Percentiles rank a stretch among this genome's conserved stretches.
Conservation (phyloP, 2,329 filamentous ascomycete genomes). For the Colletotrichum sp. region DNA sequence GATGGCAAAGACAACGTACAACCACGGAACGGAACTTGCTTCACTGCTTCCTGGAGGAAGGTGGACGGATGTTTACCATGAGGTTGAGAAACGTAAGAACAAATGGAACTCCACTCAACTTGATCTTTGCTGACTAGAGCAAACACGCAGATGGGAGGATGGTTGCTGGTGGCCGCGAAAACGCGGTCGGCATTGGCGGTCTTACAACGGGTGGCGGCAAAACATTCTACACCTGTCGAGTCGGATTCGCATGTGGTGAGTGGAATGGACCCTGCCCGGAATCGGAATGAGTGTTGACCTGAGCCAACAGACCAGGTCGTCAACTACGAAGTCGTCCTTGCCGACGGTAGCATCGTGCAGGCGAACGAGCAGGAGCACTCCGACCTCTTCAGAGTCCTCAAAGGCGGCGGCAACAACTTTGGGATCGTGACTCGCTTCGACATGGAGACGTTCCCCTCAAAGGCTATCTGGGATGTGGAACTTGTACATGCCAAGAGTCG, state of each 20-base stretch:
- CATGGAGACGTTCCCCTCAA: conserved; percentile 17
- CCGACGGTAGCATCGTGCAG: conserved; percentile 43
- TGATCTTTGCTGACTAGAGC: neutral
- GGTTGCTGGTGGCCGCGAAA: neutral
- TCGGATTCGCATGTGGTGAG: conserved; percentile 26
- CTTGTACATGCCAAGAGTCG: neutral
- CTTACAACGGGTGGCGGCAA: conserved; percentile 30
- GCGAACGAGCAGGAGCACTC: conserved; percentile 34
- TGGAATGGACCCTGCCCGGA: neutral
- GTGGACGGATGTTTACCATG: neutral
- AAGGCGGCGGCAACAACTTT: conserved; percentile 53
- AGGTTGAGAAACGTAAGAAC: neutral
- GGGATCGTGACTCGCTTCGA: conserved; percentile 37
- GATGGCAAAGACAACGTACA: neutral
- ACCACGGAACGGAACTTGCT: neutral
- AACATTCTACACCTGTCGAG: conserved; percentile 18
- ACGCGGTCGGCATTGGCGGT: conserved; percentile 32
- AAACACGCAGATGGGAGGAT: neutral
- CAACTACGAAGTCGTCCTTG: conserved; percentile 33
- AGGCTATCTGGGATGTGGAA: neutral
- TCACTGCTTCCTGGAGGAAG: neutral
- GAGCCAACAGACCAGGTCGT: neutral
- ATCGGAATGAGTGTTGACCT: neutral
- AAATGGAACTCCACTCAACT: neutral
- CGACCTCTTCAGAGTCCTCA: conserved; percentile 49